Conservation (phyloP, 139 green algal genomes). For the Closterium sp. region DNA sequence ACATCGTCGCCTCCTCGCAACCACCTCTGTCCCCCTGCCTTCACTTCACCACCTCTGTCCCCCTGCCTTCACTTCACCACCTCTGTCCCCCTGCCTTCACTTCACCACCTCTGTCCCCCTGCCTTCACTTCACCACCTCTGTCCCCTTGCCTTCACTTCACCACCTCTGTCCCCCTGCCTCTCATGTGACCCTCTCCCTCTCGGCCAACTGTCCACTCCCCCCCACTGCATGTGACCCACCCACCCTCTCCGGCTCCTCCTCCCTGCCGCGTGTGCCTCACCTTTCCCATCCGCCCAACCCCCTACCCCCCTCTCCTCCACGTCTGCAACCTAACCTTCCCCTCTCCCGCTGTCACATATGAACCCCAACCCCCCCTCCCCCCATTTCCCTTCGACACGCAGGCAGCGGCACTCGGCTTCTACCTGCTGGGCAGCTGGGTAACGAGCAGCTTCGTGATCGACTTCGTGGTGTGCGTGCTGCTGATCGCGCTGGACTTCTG, state of each 20-base stretch:
- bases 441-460: slow-evolving; percentile 45
- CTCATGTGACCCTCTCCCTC: too few relatives aligned
- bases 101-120: not conserved
- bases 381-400: not conserved
- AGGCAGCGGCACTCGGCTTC: slow-evolving; percentile 42
- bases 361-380: not conserved
- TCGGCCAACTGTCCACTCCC: too few relatives aligned
- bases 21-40: not conserved
- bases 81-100: not conserved
- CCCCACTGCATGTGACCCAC: too few relatives aligned
- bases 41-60: not conserved
- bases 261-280: too few relatives aligned
- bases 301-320: not conserved
- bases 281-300: too few relatives aligned
- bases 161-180: too few relatives aligned
- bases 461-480: slow-evolving; percentile 56
- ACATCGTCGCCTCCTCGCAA: too few relatives aligned
- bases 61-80: not conserved
- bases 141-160: too few relatives aligned
- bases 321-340: too few relatives aligned
- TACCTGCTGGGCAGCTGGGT: slow-evolving; percentile 51
- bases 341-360: not conserved
- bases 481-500: slow-evolving; percentile 57
- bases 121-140: too few relatives aligned
- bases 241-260: too few relatives aligned